Conservation (phyloP, 129 eudicot species). For the Arctium minus region DNA sequence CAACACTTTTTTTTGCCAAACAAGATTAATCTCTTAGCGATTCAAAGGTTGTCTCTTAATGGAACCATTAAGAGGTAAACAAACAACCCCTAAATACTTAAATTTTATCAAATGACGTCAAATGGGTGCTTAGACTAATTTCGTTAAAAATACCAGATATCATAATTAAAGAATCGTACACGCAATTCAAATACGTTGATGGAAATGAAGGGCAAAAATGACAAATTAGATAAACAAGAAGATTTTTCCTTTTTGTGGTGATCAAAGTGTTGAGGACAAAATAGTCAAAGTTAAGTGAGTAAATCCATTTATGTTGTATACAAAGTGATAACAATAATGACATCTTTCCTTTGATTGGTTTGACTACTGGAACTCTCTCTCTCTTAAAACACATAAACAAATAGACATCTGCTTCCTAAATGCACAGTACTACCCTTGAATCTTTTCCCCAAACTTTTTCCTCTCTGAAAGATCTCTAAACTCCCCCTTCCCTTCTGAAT, state of each 20-base stretch:
- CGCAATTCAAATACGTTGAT: background rate
- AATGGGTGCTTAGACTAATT: background rate
- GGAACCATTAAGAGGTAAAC: too few relatives aligned
- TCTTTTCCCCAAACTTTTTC: constrained; percentile 12
- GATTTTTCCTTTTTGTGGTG: background rate
- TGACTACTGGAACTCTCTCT: constrained; percentile 52
- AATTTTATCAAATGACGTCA: background rate
- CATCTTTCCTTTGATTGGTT: constrained; percentile 55
- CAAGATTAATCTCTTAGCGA: too few relatives aligned
- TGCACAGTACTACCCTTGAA: constrained; percentile 16
- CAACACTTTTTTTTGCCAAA: too few relatives aligned
- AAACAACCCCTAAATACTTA: too few relatives aligned
- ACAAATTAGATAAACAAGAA: background rate
- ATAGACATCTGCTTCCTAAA: constrained; percentile 27
- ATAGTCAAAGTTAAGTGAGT: constrained; percentile 11
- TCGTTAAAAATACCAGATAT: background rate
- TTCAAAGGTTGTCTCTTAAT: too few relatives aligned
- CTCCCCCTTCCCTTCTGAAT: constrained; percentile 25
- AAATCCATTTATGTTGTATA: constrained; percentile 42
- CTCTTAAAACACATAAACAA: constrained; percentile 15
- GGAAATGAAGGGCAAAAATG: constrained; percentile 20
- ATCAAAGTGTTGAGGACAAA: constrained; percentile 18
- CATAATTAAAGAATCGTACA: background rate
- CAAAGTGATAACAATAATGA: constrained; percentile 40
- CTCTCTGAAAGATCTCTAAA: constrained; percentile 32